A percentile compares a stretch with the other conserved stretches of the same genome.
phyloP scores from a whole-genome alignment of 768 basidiomycete species.

The Mycena haematopus region DNA sequence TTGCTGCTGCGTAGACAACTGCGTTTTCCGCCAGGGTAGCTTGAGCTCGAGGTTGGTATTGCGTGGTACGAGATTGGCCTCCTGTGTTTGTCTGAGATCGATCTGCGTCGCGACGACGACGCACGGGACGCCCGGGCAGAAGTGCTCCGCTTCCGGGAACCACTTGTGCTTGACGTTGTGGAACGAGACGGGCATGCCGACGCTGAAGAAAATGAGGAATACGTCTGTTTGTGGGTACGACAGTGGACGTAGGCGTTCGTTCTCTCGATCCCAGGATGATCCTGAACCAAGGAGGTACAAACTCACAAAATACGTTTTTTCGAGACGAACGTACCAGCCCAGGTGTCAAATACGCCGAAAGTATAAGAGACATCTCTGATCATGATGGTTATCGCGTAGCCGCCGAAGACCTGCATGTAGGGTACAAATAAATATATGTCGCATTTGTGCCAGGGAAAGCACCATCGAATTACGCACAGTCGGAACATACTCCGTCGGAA shows the following conservation, averaged over 20 bases:
- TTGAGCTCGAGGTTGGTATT: no score
- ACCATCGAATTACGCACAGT: constrained; percentile 66
- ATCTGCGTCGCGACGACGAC: constrained; percentile 98
- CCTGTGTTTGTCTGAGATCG: constrained; percentile 78
- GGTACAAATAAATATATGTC: constrained; percentile 16
- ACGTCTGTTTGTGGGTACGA: constrained; percentile 92
- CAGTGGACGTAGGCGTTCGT: constrained; percentile 97
- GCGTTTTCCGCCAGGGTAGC: constrained; percentile 47
- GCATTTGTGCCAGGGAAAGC: no score
- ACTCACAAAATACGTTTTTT: not conserved
- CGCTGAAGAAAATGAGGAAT: constrained; percentile 99
- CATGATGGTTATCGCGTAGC: constrained; percentile 99
- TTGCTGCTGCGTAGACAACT: constrained; percentile 89
- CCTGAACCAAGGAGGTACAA: constrained; percentile 49
- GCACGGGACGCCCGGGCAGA: constrained; percentile 99
- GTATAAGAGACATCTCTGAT: constrained; percentile 86
- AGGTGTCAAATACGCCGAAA: constrained; percentile 88
- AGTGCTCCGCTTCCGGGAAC: constrained; percentile 99
- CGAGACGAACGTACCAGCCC: constrained; percentile 67
- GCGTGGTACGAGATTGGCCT: no score
- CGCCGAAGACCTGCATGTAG: constrained; percentile 81
- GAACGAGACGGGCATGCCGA: constrained; percentile 96
- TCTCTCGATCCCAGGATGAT: constrained; percentile 82
- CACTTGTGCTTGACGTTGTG: constrained; percentile 99
- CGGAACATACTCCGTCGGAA: constrained; percentile 98